Evolutionary conservation across 306 rosid genomes (phyloP).

Genomic region (Mimosa bimucronata): DNA sequence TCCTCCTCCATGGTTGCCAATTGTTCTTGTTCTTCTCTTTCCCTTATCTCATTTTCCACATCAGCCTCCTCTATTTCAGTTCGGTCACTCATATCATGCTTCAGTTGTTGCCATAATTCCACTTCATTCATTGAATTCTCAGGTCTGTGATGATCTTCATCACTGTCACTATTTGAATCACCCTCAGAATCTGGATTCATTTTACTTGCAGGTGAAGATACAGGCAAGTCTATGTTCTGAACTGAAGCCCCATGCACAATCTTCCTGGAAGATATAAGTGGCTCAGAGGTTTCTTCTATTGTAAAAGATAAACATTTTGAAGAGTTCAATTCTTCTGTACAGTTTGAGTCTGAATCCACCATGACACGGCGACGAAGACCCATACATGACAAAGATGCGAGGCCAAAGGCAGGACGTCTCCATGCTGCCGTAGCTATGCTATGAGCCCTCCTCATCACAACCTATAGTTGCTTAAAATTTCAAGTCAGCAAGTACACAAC

Average conservation of each 20-base stretch:
- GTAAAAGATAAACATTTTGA: conserved; percentile 39
- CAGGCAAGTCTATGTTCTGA: conserved; percentile 58
- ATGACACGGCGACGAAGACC: conserved; percentile 79
- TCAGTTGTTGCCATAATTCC: conserved; percentile 91
- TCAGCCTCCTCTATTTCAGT: conserved; percentile 55
- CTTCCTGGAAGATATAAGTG: conserved; percentile 52
- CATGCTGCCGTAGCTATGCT: conserved; percentile 99
- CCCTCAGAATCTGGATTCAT: conserved; percentile 38
- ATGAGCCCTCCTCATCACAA: conserved; percentile 91
- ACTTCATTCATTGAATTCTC: conserved; percentile 80
- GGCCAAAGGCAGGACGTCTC: conserved; percentile 70
- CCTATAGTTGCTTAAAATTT: conserved; percentile 52
- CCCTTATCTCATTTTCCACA: conserved; percentile 64
- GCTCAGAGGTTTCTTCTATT: conserved; percentile 47
- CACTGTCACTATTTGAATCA: conserved; percentile 43
- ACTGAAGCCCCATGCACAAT: conserved; percentile 40
- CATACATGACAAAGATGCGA: conserved; percentile 92
- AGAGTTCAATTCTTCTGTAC: conserved; percentile 50
- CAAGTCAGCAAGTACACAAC: conserved; percentile 11
- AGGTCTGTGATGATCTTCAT: conserved; percentile 39
- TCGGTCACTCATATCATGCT: conserved; percentile 74
- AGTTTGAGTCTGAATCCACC: conserved; percentile 44
- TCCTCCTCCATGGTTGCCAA: conserved; percentile 69
- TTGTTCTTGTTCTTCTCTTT: conserved; percentile 75
- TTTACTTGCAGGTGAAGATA: conserved; percentile 62